Evolutionary conservation across 163 green algal species (phyloP), one percentile per base, ranked within the genome.

Genomic region (Volvox carteri): DNA sequence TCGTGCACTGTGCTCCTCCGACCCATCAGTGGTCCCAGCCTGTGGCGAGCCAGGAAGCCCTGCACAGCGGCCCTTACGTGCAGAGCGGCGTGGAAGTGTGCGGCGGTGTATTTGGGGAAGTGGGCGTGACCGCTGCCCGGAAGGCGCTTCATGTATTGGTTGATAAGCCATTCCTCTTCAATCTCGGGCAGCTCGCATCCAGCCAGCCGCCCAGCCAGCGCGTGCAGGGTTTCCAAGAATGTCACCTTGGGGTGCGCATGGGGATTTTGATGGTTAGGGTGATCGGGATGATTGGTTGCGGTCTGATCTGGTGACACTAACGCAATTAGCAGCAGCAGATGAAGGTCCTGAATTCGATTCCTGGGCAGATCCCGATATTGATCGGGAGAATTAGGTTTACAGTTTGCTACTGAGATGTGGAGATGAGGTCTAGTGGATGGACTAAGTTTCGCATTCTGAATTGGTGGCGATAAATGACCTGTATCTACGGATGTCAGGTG

Each of bases 211-310:
- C 94, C 94, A 33, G 93, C 83, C 42, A 97, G 94, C 19, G 94
- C 93, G 86, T 97, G 94, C 76, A 97, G 89, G n/a, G 92, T 95
- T 87, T 97, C 95, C n/a, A 95, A 16, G 80, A 97, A 97, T 5
- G 96, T 92, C 14, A 96, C 79, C 79, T 77, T 23, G 33, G 42
- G 7, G 35, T 5, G n/a, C n/a, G n/a, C n/a, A n/a, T n/a, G n/a
- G n/a, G n/a, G n/a, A n/a, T n/a, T n/a, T n/a, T n/a, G n/a, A n/a
- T n/a, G n/a, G n/a, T n/a, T n/a, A n/a, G n/a, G n/a, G n/a, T n/a
- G n/a, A n/a, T n/a, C n/a, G n/a, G n/a, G n/a, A n/a, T n/a, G n/a
- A n/a, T n/a, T n/a, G n/a, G n/a, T n/a, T n/a, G n/a, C n/a, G n/a
- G n/a, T n/a, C n/a, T n/a, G n/a, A n/a, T n/a, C n/a, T n/a, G n/a